These are phyloP conservation scores for Tylopilus rubrobrunneus DNA, from an alignment of 768 basidiomycete genomes.

Conservation along the genomic window DNA sequence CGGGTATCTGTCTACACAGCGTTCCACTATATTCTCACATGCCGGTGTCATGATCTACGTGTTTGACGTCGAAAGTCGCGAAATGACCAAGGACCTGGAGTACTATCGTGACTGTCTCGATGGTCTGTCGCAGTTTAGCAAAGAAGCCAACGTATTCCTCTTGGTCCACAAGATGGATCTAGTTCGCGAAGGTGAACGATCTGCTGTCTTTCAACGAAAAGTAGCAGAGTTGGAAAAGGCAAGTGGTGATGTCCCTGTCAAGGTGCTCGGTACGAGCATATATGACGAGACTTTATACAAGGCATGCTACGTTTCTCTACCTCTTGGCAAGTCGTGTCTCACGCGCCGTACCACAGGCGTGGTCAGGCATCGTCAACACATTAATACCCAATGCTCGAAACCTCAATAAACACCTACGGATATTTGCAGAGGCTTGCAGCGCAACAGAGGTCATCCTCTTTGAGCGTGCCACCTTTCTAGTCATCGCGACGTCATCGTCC, in stretches of 20 bases:
- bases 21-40: conserved; percentile 92
- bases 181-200: conserved; percentile 55
- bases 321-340: conserved; percentile 3
- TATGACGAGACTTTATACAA: conserved; percentile 97
- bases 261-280: conserved; percentile 91
- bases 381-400: conserved; percentile 93
- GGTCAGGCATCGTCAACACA: conserved; percentile 96
- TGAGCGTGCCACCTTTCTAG: conserved; percentile 96
- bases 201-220: conserved; percentile 64
- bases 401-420: conserved; percentile 81
- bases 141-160: conserved; percentile 82
- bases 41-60: conserved; percentile 99
- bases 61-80: conserved; percentile 88
- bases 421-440: conserved; percentile 80
- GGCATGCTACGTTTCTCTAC: conserved; percentile 36
- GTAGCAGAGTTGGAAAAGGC: conserved; percentile 67
- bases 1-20: conserved; percentile 88
- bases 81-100: conserved; percentile 80
- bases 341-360: conserved; percentile 59
- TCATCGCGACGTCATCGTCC: conserved; percentile 80
- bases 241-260: conserved; percentile 56
- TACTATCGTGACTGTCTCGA: conserved; percentile 92
- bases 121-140: conserved; percentile 72
- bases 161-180: conserved; percentile 99
- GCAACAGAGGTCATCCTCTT: conserved; percentile 95